Conservation (phyloP, 441 rosid genomes). For the Pelargonium cotyledonis region DNA sequence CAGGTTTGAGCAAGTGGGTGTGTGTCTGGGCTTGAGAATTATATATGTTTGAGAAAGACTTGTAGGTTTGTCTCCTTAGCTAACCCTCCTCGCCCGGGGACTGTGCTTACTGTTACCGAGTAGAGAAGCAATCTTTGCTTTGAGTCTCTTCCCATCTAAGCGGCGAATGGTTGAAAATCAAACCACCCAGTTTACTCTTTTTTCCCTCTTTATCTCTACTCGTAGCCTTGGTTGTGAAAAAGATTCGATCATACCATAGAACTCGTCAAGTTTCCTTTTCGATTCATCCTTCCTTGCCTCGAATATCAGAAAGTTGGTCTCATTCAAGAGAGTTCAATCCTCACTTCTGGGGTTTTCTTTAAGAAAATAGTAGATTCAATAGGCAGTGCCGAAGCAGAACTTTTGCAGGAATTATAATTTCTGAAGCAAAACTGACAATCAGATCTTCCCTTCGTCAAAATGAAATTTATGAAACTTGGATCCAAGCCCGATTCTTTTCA, state of each 20-base stretch:
- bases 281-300: conserved; percentile 23
- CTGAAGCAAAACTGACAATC: conserved; percentile 21
- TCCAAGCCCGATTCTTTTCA: conserved; percentile 94
- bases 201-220: conserved; percentile 19
- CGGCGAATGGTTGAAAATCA: conserved; percentile 28
- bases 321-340: conserved; percentile 16
- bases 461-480: conserved; percentile 99
- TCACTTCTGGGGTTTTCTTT: conserved; percentile 6
- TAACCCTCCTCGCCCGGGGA: conserved; percentile 37
- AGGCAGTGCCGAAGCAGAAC: conserved; percentile 4
- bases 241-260: conserved; percentile 38
- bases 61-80: conserved; percentile 43
- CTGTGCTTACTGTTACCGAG: conserved; percentile 43
- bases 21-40: conserved; percentile 42
- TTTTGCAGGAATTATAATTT: conserved; percentile 15
- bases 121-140: conserved; percentile 38
- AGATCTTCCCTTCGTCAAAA: conserved; percentile 29
- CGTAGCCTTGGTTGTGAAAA: conserved; percentile 32
- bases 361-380: conserved; percentile 15
- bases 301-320: conserved; percentile 9
- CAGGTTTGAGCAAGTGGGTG: conserved; percentile 73
- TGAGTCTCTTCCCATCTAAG: conserved; percentile 28
- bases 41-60: conserved; percentile 40
- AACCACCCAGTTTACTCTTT: conserved; percentile 19
- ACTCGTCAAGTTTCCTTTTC: conserved; percentile 18